These are phyloP conservation scores for Henckelia pumila DNA, from an alignment of 257 asterid species.

Conservation along the genomic window DNA sequence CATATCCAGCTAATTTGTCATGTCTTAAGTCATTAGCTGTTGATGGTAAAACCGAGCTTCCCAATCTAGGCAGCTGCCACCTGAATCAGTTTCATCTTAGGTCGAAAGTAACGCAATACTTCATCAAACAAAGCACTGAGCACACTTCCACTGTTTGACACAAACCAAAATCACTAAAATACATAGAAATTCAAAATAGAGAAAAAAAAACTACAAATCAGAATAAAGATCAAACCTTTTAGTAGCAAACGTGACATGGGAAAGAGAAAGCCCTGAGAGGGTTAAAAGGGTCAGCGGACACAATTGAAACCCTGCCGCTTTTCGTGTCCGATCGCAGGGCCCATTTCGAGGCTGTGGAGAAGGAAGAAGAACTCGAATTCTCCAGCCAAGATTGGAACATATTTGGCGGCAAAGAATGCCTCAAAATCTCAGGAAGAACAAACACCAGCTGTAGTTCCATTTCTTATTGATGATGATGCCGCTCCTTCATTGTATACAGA, in stretches of 20 bases:
- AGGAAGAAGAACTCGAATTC: conserved; percentile 36
- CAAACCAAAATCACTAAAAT: neutral
- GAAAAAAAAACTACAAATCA: neutral
- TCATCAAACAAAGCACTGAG: too few species aligned
- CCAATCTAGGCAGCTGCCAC: conserved; percentile 80
- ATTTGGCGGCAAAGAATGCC: conserved; percentile 73
- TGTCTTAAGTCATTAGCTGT: conserved; percentile 79
- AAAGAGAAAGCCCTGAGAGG: conserved; percentile 87
- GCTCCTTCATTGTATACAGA: conserved; percentile 19
- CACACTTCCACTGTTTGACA: neutral
- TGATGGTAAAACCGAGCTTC: conserved; percentile 57
- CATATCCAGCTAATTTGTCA: too few species aligned
- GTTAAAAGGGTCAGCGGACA: conserved; percentile 61
- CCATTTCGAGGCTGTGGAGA: conserved; percentile 66
- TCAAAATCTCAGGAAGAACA: conserved; percentile 80
- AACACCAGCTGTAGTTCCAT: conserved; percentile 44
- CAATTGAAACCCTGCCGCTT: conserved; percentile 15
- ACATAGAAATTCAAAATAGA: neutral
- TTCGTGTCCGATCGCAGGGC: conserved; percentile 46
- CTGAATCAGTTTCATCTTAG: conserved; percentile 33
- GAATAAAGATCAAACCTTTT: conserved; percentile 45
- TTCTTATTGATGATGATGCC: conserved; percentile 9
- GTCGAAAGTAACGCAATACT: too few species aligned
- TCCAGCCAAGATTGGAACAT: conserved; percentile 41
- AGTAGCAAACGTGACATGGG: conserved; percentile 82